These are phyloP conservation scores for Colletotrichum sansevieriae DNA, from an alignment of 2,329 filamentous ascomycete species.

Conservation along the genomic window DNA sequence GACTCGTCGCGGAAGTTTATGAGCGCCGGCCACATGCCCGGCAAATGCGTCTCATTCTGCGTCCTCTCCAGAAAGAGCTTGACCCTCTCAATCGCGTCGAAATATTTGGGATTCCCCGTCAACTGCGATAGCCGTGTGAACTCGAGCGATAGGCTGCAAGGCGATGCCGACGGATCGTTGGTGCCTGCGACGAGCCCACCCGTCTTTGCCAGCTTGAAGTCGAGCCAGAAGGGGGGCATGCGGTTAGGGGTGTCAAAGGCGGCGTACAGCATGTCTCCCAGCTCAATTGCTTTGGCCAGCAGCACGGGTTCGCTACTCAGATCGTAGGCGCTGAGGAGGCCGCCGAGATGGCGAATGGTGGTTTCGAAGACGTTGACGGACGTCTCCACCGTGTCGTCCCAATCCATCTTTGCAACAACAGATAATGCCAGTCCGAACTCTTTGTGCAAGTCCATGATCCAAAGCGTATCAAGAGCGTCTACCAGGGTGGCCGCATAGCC, in stretches of 20 bases:
- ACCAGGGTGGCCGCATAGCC: slow-evolving; percentile 62
- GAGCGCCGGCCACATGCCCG: slow-evolving; percentile 79
- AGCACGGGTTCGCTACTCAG: slow-evolving; percentile 68
- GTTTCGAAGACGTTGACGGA: slow-evolving; percentile 76
- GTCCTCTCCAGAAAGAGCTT: slow-evolving; percentile 74
- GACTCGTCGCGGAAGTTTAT: slow-evolving; percentile 70
- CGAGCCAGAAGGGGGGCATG: slow-evolving; percentile 62
- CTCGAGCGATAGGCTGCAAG: slow-evolving; percentile 78
- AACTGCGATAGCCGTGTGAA: slow-evolving; percentile 80
- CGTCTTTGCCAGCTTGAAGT: slow-evolving; percentile 34
- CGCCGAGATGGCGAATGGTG: slow-evolving; percentile 78
- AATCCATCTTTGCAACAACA: slow-evolving; percentile 62
- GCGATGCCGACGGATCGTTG: slow-evolving; percentile 58
- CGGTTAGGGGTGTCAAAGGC: slow-evolving; percentile 77
- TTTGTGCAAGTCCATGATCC: slow-evolving; percentile 65
- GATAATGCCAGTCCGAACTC: slow-evolving; percentile 62
- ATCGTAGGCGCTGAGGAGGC: slow-evolving; percentile 77
- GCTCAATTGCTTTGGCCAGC: slow-evolving; percentile 71
- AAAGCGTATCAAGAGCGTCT: slow-evolving; percentile 63
- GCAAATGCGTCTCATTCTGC: slow-evolving; percentile 76
- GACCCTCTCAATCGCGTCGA: slow-evolving; percentile 77
- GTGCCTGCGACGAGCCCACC: slow-evolving; percentile 33
- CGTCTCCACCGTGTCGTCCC: slow-evolving; percentile 58
- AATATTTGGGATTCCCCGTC: slow-evolving; percentile 79
- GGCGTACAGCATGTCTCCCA: slow-evolving; percentile 74